phyloP scores from a whole-genome alignment of 2,329 filamentous ascomycete species.

The Blastomyces silverae region DNA sequence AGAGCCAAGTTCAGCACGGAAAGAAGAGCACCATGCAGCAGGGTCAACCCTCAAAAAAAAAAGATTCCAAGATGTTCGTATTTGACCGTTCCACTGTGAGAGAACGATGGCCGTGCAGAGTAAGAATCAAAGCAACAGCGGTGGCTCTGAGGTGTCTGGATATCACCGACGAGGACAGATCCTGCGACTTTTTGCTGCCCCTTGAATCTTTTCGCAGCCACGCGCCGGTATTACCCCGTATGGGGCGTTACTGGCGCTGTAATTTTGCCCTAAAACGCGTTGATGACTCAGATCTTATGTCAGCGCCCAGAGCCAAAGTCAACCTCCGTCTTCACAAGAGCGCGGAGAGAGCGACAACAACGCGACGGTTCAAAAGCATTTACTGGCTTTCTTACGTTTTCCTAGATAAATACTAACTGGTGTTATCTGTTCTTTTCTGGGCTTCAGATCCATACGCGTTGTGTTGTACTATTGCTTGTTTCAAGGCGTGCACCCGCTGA shows the following conservation, averaged over 20 bases:
- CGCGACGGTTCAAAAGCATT: background rate
- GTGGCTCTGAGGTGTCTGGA: background rate
- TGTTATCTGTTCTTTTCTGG: background rate
- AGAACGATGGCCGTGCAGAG: background rate
- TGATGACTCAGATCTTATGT: conserved; percentile 5
- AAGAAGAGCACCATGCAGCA: background rate
- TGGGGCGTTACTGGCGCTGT: background rate
- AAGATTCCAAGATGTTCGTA: background rate
- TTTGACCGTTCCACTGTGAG: background rate
- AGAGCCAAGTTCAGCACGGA: background rate
- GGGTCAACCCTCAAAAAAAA: background rate
- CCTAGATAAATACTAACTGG: background rate
- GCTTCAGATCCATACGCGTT: background rate
- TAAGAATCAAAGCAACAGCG: background rate
- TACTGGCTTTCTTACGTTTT: background rate
- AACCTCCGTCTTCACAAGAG: background rate
- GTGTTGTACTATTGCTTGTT: background rate
- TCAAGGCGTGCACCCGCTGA: background rate
- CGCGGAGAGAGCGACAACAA: background rate
- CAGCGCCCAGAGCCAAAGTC: background rate
- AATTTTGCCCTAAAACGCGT: conserved; percentile 9
- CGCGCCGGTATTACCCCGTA: conserved; percentile 3
- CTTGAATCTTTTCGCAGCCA: conserved; percentile 1
- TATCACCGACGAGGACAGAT: background rate
- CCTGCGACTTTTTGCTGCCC: background rate